Conservation (phyloP, 495 filamentous ascomycete genomes). For the Halenospora varia region DNA sequence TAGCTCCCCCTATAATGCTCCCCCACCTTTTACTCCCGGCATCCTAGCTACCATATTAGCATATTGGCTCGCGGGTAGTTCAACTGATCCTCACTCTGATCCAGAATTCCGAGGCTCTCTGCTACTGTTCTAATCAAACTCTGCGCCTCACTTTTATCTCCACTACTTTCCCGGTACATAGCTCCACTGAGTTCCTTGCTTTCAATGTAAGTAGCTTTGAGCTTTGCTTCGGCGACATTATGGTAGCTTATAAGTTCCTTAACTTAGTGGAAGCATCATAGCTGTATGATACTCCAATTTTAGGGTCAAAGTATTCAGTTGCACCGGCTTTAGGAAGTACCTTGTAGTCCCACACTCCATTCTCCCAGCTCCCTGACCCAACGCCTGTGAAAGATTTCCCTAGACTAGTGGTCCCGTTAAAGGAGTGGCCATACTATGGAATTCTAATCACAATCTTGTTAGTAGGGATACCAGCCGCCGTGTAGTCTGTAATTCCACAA, state of each 20-base stretch:
- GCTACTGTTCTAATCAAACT: constrained; percentile 49
- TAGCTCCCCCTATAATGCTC: too few relatives aligned
- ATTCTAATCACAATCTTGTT: constrained; percentile 77
- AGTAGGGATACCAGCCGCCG: constrained; percentile 54
- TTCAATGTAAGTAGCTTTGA: constrained; percentile 65
- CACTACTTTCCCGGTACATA: constrained; percentile 90
- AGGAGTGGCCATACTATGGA: constrained; percentile 82
- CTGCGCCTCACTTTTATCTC: constrained; percentile 56
- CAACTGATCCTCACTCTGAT: constrained; percentile 60
- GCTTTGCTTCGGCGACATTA: constrained; percentile 49
- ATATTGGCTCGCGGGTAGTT: constrained; percentile 67
- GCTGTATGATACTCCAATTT: constrained; percentile 63
- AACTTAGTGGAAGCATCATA: constrained; percentile 54
- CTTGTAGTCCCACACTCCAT: constrained; percentile 80
- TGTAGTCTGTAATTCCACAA: constrained; percentile 63
- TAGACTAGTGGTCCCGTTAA: constrained; percentile 65
- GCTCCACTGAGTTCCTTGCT: constrained; percentile 64
- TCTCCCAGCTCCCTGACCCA: constrained; percentile 63
- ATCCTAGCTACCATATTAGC: constrained; percentile 62
- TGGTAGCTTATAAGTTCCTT: constrained; percentile 78
- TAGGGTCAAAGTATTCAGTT: constrained; percentile 41
- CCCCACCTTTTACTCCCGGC: constrained; percentile 31
- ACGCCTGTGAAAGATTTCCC: constrained; percentile 64
- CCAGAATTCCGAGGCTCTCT: constrained; percentile 45
- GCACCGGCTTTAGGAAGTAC: constrained; percentile 51